Evolutionary conservation across 495 filamentous ascomycete species (phyloP).

Genomic region (Aspergillus sclerotiicarbonarius): DNA sequence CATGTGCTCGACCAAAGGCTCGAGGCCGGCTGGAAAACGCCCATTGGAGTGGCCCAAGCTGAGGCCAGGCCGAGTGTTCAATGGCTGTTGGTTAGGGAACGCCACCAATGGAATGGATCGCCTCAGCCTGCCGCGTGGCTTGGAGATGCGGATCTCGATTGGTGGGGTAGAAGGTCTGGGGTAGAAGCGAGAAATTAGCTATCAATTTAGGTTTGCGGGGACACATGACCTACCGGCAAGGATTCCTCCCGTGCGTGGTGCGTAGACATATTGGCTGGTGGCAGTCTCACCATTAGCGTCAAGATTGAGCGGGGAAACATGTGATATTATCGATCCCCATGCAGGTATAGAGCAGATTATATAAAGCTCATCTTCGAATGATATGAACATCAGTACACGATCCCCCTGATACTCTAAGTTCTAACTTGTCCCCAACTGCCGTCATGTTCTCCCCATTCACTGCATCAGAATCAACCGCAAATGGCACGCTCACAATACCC

Average conservation of each 20-base stretch:
- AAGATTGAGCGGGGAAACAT: no score
- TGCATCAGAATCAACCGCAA: constrained; percentile 20
- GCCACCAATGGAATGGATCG: neutral
- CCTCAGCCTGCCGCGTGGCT: neutral
- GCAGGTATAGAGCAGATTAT: neutral
- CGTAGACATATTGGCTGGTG: no score
- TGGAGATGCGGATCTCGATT: neutral
- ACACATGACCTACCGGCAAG: neutral
- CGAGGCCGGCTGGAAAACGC: neutral
- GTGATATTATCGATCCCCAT: neutral
- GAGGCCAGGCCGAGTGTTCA: neutral
- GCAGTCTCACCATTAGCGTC: no score
- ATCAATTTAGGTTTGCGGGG: neutral
- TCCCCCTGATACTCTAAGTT: neutral
- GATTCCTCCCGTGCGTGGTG: neutral
- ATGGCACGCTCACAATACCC: constrained; percentile 3
- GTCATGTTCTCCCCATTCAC: constrained; percentile 56
- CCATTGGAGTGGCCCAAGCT: neutral
- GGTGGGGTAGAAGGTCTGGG: neutral
- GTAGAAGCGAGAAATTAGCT: neutral
- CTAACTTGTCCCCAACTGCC: neutral
- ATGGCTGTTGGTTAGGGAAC: neutral
- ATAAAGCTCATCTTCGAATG: neutral
- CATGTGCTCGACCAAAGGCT: neutral
- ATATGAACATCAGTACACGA: neutral